These are phyloP conservation scores for Aureobasidium sp. DNA, from an alignment of 2,329 filamentous ascomycete genomes.

Conservation along the genomic window DNA sequence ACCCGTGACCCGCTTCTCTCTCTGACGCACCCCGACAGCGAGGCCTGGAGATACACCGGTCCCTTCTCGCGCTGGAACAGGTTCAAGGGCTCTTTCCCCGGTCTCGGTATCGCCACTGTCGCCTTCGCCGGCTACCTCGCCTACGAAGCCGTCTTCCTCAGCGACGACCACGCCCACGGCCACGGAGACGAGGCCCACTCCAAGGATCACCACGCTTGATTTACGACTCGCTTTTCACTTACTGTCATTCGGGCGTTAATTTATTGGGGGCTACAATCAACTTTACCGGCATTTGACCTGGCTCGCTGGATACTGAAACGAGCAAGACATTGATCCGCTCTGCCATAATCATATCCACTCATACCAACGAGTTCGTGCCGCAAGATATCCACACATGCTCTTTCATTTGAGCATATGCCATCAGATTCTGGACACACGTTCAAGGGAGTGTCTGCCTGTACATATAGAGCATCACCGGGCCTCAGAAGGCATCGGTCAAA, in stretches of 20 bases:
- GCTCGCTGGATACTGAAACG: background rate
- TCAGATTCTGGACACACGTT: background rate
- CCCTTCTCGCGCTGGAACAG: conserved; percentile 83
- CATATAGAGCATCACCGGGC: conserved; percentile 7
- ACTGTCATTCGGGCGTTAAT: conserved; percentile 9
- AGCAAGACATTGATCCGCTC: background rate
- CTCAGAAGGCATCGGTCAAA: background rate
- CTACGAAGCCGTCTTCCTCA: conserved; percentile 82
- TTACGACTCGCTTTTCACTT: background rate
- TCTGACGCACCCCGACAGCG: conserved; percentile 47
- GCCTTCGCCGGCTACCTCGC: conserved; percentile 85
- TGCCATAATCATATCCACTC: background rate
- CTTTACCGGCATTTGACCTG: background rate
- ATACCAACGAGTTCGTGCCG: background rate
- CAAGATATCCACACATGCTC: background rate
- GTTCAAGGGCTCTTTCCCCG: conserved; percentile 79
- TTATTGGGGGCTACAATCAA: background rate
- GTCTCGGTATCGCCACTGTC: conserved; percentile 84
- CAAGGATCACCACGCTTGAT: conserved; percentile 20
- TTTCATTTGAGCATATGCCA: background rate
- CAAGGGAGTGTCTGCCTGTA: background rate
- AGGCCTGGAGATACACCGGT: conserved; percentile 90
- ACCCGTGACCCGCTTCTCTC: background rate
- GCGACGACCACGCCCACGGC: conserved; percentile 46
- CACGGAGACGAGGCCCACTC: conserved; percentile 18